Evolutionary conservation across 2,329 filamentous ascomycete genomes (phyloP).

Genomic region (Diaporthe eres): DNA sequence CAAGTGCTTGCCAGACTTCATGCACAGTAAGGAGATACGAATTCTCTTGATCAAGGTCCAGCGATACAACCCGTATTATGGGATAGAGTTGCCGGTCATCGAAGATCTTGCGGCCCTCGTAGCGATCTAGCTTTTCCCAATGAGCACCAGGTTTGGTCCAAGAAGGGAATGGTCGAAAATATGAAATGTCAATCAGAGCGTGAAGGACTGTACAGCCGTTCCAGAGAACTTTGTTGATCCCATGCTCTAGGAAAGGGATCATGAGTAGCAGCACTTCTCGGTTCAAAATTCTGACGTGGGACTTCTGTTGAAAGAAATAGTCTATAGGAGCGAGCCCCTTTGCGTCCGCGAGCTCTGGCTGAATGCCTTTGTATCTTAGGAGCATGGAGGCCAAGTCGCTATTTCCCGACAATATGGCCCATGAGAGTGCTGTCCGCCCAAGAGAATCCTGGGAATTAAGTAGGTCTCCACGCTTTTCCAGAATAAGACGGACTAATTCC

Average conservation of each 20-base stretch:
- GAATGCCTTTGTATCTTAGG: neutral
- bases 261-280: neutral
- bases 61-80: no score
- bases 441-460: neutral
- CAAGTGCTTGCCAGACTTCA: neutral
- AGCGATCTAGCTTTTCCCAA: neutral
- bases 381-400: neutral
- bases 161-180: accelerated
- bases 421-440: neutral
- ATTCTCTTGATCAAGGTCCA: no score
- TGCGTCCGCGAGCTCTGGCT: neutral
- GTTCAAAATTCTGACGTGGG: no score
- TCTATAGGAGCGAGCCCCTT: neutral
- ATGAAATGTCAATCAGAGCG: neutral
- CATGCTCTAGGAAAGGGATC: neutral
- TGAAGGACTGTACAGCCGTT: neutral
- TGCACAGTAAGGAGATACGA: no score
- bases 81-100: no score
- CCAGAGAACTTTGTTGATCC: neutral
- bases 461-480: neutral
- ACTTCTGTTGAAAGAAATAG: neutral
- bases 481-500: neutral
- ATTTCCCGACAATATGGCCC: neutral
- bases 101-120: neutral
- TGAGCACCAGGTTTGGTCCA: neutral